Evolutionary conservation across 1,284 basidiomycete genomes (phyloP), one percentile per base, ranked within the genome.

Genomic region (Ceratobasidium sp.): DNA sequence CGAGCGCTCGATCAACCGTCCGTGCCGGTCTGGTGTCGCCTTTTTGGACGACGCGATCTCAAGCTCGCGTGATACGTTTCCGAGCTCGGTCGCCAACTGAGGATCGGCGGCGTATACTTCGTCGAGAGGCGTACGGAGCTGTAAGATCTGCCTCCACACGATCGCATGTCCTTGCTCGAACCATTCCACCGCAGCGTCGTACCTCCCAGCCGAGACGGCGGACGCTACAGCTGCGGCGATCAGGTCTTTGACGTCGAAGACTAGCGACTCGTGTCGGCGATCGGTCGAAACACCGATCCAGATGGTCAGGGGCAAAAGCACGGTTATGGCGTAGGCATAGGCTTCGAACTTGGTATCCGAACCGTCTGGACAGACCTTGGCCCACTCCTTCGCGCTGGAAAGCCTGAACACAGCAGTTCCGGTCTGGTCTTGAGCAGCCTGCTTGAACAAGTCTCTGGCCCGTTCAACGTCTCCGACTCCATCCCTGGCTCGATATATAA

Each of bases 141-240:
- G 49, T 18, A 76, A 33, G 5, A 40, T 53, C 23, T 76, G 73
- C 15, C n/a, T 56, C 73, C 73, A 76, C 3, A 76, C 33, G n/a
- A 76, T 18, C 23, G 61, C 55, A 23, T 63, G 73, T 13, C 61
- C 73, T 28, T 66, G n/a, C 42, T 76, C 73, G 3, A 76, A 28
- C 73, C 73, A 76, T 39, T 76, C 73, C 3, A 56, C 12, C 10
- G 73, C 73, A 5, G 40, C 1, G 20, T 56, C 61, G 20, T 28
- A 39, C 28, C 42, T 23, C 12, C 26, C 9, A 18, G 13, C 7
- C 20, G 23, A 26, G 44, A 73, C 51, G 12, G 71, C 71, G 0
- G 18, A 9, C 20, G 71, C 40, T 13, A 60, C 58, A 23, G 58
- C 71, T 15, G 51, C 56, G 3, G 44, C 12, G 26, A 44, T 39